A percentile compares a stretch with the other conserved stretches of the same genome.
Conservation (phyloP, 495 filamentous ascomycete genomes). For the Talaromyces thailandensis region DNA sequence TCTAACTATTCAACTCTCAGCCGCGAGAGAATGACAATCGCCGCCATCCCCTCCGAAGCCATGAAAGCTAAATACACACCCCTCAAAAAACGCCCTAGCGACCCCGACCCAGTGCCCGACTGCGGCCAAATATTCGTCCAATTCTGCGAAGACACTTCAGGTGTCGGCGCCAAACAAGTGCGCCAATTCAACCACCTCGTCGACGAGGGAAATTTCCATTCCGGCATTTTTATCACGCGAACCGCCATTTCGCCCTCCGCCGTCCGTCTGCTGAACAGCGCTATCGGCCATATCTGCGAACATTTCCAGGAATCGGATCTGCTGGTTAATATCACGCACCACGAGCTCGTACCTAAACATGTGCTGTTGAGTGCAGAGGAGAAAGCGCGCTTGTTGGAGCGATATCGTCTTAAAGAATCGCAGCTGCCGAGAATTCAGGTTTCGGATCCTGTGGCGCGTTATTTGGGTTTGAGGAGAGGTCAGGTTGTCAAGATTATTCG, state of each 20-base stretch:
- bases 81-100: slow-evolving; percentile 45
- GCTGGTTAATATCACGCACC: slow-evolving; percentile 95
- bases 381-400: slow-evolving; percentile 69
- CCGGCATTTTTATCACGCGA: slow-evolving; percentile 78
- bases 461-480: slow-evolving; percentile 81
- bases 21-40: slow-evolving; percentile 76
- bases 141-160: slow-evolving; percentile 63
- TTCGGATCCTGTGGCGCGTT: slow-evolving; percentile 85
- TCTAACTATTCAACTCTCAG: slow-evolving; percentile 33
- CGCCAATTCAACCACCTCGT: slow-evolving; percentile 79
- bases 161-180: slow-evolving; percentile 83
- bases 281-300: slow-evolving; percentile 74
- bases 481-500: slow-evolving; percentile 98
- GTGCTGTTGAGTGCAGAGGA: slow-evolving; percentile 83
- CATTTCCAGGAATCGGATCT: slow-evolving; percentile 92
- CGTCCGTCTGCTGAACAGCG: slow-evolving; percentile 57
- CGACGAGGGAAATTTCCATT: slow-evolving; percentile 66
- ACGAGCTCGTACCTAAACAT: slow-evolving; percentile 94
- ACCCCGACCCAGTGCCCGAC: slow-evolving; percentile 57
- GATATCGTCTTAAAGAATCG: slow-evolving; percentile 94
- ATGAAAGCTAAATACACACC: slow-evolving; percentile 81
- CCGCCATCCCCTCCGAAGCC: slow-evolving; percentile 64
- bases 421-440: slow-evolving; percentile 88
- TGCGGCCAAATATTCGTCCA: slow-evolving; percentile 90
- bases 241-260: slow-evolving; percentile 76